phyloP scores from a whole-genome alignment of 2,329 filamentous ascomycete species.

The Aspergillus amoenus region DNA sequence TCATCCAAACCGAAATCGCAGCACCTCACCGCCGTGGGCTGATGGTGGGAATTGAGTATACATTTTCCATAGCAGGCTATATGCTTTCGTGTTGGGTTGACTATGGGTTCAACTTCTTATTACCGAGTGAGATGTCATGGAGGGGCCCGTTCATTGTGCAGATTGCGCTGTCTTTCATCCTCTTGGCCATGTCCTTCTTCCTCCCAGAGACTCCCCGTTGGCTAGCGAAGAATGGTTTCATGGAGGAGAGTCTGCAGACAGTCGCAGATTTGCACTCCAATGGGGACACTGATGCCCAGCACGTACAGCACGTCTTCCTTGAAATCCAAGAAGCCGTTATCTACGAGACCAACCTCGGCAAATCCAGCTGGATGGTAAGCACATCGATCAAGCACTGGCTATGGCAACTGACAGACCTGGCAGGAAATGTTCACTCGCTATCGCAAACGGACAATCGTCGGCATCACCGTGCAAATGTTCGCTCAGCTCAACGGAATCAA shows the following conservation, averaged over 20 bases:
- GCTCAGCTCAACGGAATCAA: constrained; percentile 45
- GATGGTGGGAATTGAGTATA: constrained; percentile 44
- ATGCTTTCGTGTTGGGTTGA: constrained; percentile 44
- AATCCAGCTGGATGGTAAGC: constrained; percentile 32
- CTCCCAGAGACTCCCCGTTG: constrained; percentile 42
- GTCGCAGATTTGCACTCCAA: constrained; percentile 42
- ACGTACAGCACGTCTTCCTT: constrained; percentile 35
- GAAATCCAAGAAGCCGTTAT: constrained; percentile 41
- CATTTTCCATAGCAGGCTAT: constrained; percentile 38
- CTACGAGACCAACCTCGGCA: constrained; percentile 37
- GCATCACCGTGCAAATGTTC: constrained; percentile 44
- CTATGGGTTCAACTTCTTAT: constrained; percentile 38
- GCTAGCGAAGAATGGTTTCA: constrained; percentile 43
- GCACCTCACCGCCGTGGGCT: constrained; percentile 36
- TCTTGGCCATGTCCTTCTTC: constrained; percentile 38
- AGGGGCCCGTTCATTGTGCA: constrained; percentile 32
- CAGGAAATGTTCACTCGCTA: constrained; percentile 46
- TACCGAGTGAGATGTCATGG: constrained; percentile 36
- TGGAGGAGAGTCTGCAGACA: constrained; percentile 40
- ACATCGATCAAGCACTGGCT: background rate
- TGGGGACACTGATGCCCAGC: constrained; percentile 25
- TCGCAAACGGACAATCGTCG: constrained; percentile 43
- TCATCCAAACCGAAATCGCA: constrained; percentile 41
- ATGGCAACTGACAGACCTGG: background rate
- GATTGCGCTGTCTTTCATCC: constrained; percentile 32